Percentiles rank a stretch among this genome's conserved stretches.
Conservation (phyloP, 1,284 basidiomycete species). For the Athelia sp. region DNA sequence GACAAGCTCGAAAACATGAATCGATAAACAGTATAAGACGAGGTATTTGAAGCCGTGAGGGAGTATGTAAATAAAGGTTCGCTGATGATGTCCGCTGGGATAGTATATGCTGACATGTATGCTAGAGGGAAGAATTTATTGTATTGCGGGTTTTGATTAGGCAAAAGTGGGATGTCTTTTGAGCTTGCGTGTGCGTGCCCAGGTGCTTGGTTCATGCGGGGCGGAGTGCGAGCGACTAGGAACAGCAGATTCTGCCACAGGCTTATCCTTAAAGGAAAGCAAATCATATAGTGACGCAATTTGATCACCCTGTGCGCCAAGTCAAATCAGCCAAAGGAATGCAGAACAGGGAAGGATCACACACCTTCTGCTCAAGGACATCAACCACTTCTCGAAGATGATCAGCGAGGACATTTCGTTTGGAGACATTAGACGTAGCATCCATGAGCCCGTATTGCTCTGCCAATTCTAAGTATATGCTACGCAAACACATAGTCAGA, state of each 20-base stretch:
- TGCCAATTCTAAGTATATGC: constrained; percentile 82
- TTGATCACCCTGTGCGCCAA: constrained; percentile 68
- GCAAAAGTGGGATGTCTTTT: constrained; percentile 11
- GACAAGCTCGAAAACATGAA: too few species aligned
- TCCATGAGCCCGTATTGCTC: constrained; percentile 89
- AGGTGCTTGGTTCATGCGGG: constrained; percentile 2
- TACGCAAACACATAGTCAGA: constrained; percentile 25
- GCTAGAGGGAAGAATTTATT: not conserved
- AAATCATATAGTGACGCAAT: constrained; percentile 82
- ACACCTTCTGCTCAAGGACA: constrained; percentile 80
- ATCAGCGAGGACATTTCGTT: constrained; percentile 76
- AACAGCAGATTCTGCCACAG: constrained; percentile 29
- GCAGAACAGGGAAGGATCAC: constrained; percentile 3
- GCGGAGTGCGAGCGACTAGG: constrained; percentile 13
- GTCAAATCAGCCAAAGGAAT: constrained; percentile 2
- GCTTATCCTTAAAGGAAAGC: constrained; percentile 68
- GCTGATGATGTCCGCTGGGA: too few species aligned
- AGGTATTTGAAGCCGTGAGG: too few species aligned
- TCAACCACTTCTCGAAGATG: constrained; percentile 89
- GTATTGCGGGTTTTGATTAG: constrained; percentile 1
- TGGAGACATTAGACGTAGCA: constrained; percentile 71
- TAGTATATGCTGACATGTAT: too few species aligned
- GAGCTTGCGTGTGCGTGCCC: constrained; percentile 2
- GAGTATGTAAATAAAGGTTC: too few species aligned
- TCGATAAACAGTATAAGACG: too few species aligned